phyloP scores from a whole-genome alignment of 352 stramenopile genomes.

The Phytopythium ostracodes region DNA sequence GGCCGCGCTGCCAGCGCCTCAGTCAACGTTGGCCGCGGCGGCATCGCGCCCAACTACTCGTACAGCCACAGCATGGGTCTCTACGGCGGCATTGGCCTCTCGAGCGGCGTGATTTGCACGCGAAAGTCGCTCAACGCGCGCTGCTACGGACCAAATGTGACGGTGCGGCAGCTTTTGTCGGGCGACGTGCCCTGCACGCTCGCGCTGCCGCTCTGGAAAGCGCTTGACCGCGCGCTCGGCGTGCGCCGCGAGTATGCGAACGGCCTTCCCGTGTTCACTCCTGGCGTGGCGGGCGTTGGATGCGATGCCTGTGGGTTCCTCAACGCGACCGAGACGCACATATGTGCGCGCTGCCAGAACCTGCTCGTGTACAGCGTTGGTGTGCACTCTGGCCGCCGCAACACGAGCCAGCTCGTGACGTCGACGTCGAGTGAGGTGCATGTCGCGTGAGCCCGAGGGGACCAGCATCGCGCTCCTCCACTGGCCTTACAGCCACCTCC shows the following conservation, averaged over 20 bases:
- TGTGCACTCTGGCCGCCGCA: conserved; percentile 61
- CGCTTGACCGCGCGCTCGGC: conserved; percentile 55
- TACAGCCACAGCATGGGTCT: conserved; percentile 76
- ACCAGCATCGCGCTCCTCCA: neutral
- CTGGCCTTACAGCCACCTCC: no score
- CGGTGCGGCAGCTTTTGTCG: conserved; percentile 57
- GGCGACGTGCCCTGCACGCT: conserved; percentile 62
- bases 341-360: conserved; percentile 49
- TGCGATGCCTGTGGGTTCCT: conserved; percentile 56
- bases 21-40: conserved; percentile 53
- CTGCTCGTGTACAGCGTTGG: conserved; percentile 72
- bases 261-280: conserved; percentile 49
- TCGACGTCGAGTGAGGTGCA: conserved; percentile 7
- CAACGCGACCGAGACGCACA: conserved; percentile 38
- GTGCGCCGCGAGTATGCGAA: conserved; percentile 62
- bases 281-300: conserved; percentile 35
- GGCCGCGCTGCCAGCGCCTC: conserved; percentile 59
- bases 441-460: neutral
- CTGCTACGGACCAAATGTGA: conserved; percentile 61
- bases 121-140: conserved; percentile 73
- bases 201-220: conserved; percentile 58
- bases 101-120: conserved; percentile 66
- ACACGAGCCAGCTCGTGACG: conserved; percentile 44
- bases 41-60: conserved; percentile 74
- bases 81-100: conserved; percentile 69